Evolutionary conservation across 2,329 filamentous ascomycete species (phyloP), one percentile per base, ranked within the genome.

Genomic region (Cercospora sojina): DNA sequence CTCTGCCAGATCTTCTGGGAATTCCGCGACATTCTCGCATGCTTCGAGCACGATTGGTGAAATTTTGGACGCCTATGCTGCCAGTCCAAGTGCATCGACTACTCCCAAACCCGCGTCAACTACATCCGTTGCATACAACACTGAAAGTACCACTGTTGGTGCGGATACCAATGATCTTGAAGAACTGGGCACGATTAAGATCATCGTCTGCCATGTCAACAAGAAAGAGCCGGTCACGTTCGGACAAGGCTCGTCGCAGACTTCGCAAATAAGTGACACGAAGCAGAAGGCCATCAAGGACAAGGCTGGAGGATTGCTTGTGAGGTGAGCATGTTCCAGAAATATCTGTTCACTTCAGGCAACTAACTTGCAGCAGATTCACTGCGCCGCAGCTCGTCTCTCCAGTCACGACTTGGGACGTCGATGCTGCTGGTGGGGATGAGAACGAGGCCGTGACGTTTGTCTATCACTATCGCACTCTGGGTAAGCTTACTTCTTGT

Each of bases 131-230:
- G 27, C 29, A 9, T 16, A 38, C 1, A 43, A 57, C n/a, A 12
- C 49, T 16, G 51, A 38, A 18, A 49, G 38, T 31, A 49, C n/a
- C 20, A 32, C 64, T 32, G 38, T 47, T 25, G 57, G 58, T 41
- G 8, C 57, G 16, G 20, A 47, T 3, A 41, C 53, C 20, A n/a
- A 23, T 13, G 43, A 62, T 16, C 51, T 56, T 2, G 55, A 55
- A 35, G 64, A 68, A 13, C 27, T 69, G n/a, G 67, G 67, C 5
- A 69, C 67, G 2, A 66, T 64, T 61, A 69, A 67, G 31, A 29
- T 69, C 41, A 61, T 59, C 23, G 49, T 66, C 27, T 62, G 56
- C 9, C 67, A 67, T 56, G 67, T 69, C 23, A 67, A 61, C 35
- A 64, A 64, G 43, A 49, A 59, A 49, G 49, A 64, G 18, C 20